Evolutionary conservation across 768 basidiomycete species (phyloP), one percentile per base, ranked within the genome.

Genomic region (Mycena haematopus): DNA sequence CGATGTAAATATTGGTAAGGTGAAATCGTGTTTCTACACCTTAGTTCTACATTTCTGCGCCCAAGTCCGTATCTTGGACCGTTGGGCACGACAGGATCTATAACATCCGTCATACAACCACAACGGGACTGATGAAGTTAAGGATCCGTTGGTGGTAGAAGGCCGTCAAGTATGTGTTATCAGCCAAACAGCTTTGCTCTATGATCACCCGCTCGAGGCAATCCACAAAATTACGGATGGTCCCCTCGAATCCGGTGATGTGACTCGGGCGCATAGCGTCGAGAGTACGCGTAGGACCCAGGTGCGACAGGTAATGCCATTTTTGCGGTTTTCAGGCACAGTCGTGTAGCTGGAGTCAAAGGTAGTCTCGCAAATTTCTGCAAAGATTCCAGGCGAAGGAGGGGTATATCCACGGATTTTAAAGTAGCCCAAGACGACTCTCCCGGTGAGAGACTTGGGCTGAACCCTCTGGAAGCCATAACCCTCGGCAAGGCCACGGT

Each of bases 351-450:
- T 71, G 22, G 60, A 54, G 31, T 33, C 25, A 35, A 69, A 71
- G 1, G 58, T 62, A 8, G 53, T 33, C 27, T 44, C 55, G 56
- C 70, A 71, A 14, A 67, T 63, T 22, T 60, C 65, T 10, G 54
- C 40, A 29, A 63, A 63, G 17, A 47, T 49, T 2, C 50, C 50
- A 4, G 56, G 22, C 54, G 59, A 33, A 14, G 58, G 66, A 6
- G 60, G 49, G 13, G 56, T 58, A 38, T 61, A 62, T 50, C 59
- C 57, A 9, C 56, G 25, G 52, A 71, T 62, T 40, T 66, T 61
- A 21, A 69, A 71, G 56, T 71, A 71, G 21, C 70, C 70, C 22
- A 71, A 49, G n/a, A 71, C 56, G n/a, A 69, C 65, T 19, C 62
- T 47, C 42, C 66, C 64, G 10, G 70, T 64, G 21, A 67, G 62